These are phyloP conservation scores for Dendrocalamus sinicus DNA, from an alignment of 176 grass and related monocot species.

Conservation along the genomic window DNA sequence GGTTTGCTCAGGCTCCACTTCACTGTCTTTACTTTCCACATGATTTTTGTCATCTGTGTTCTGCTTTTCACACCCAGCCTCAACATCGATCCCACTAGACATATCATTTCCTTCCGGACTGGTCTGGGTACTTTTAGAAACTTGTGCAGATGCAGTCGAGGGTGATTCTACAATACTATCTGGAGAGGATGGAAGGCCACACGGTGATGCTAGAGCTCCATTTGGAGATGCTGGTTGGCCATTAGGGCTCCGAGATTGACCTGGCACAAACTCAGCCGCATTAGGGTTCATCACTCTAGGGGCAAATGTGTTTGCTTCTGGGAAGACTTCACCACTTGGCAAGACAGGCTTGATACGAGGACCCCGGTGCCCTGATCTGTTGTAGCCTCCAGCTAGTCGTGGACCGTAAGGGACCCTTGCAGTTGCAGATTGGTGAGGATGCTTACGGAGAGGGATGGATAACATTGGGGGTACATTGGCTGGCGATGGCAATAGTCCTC, in stretches of 20 bases:
- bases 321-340: conserved; percentile 67
- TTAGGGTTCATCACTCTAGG: conserved; percentile 91
- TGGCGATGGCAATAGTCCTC: conserved; percentile 87
- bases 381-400: conserved; percentile 87
- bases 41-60: conserved; percentile 36
- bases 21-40: conserved; percentile 45
- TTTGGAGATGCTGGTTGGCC: conserved; percentile 62
- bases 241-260: conserved; percentile 70
- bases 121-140: conserved; percentile 55
- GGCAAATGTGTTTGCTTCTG: conserved; percentile 52
- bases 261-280: conserved; percentile 81
- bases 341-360: conserved; percentile 72
- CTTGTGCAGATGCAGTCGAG: conserved; percentile 58
- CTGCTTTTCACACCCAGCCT: conserved; percentile 41
- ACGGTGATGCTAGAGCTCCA: conserved; percentile 51
- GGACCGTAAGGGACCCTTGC: conserved; percentile 96
- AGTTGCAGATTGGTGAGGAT: conserved; percentile 95
- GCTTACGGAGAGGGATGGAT: conserved; percentile 81
- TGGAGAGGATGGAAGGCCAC: conserved; percentile 59
- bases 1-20: conserved; percentile 46
- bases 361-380: conserved; percentile 77
- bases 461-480: conserved; percentile 80
- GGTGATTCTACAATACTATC: conserved; percentile 60
- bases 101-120: conserved; percentile 63
- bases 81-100: conserved; percentile 28